A percentile compares a stretch with the other conserved stretches of the same genome.
Evolutionary conservation across 495 filamentous ascomycete species (phyloP).

Genomic region (Penicillium canescens): DNA sequence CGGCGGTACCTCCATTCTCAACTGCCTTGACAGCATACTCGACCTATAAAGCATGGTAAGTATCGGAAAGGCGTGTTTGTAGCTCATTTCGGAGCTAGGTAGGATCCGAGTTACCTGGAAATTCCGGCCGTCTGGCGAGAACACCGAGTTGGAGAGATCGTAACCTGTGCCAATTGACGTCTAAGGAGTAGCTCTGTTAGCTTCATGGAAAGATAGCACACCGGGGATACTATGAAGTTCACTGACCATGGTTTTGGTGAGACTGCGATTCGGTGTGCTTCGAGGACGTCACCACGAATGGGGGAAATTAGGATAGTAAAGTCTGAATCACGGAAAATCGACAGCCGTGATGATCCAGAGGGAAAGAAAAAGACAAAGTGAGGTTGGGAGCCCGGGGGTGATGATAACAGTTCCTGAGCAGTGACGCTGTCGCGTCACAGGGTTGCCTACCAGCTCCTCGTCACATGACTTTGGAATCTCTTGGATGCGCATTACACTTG

Average conservation of each 20-base stretch:
- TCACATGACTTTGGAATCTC: constrained; percentile 11
- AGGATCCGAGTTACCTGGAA: constrained; percentile 65
- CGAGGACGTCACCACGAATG: constrained; percentile 3
- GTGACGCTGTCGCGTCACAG: constrained; percentile 27
- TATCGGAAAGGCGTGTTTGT: not conserved
- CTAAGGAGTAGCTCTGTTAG: constrained; percentile 43
- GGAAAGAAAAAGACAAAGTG: constrained; percentile 7
- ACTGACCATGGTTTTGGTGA: constrained; percentile 36
- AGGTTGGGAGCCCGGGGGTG: constrained; percentile 21
- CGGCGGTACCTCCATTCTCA: constrained; percentile 94
- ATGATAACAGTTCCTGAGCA: constrained; percentile 12
- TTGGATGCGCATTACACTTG: too few relatives aligned
- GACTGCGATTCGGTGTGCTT: constrained; percentile 11
- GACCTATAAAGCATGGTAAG: constrained; percentile 52
- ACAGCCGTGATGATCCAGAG: not conserved
- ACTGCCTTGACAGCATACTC: constrained; percentile 99
- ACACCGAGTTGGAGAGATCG: constrained; percentile 98
- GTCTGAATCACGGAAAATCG: not conserved
- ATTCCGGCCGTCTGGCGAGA: constrained; percentile 97
- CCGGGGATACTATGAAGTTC: not conserved
- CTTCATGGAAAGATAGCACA: not conserved
- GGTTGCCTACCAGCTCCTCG: constrained; percentile 22
- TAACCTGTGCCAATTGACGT: constrained; percentile 99
- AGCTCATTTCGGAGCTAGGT: constrained; percentile 4
- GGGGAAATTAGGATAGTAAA: constrained; percentile 6